These are phyloP conservation scores for Ottelia alismoides DNA, from an alignment of 106 monocot species.

Conservation along the genomic window DNA sequence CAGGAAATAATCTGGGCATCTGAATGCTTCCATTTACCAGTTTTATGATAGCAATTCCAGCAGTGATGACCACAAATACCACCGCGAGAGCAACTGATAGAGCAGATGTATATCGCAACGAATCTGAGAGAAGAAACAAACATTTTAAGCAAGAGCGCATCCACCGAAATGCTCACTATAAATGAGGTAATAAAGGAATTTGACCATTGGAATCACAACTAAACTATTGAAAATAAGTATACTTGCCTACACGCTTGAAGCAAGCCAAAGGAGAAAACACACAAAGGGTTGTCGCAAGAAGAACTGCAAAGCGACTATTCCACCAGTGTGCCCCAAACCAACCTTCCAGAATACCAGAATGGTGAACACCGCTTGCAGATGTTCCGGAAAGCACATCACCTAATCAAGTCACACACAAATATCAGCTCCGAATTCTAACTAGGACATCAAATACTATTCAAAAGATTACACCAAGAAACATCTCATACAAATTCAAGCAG, in stretches of 20 bases:
- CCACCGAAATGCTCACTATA: too few species aligned
- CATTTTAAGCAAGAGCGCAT: too few species aligned
- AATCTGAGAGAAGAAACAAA: conserved; percentile 32
- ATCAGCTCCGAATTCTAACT: background rate
- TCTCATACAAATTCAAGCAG: background rate
- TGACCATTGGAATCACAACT: too few species aligned
- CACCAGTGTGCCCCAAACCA: conserved; percentile 97
- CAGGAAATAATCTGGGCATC: conserved; percentile 55
- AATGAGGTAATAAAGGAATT: too few species aligned
- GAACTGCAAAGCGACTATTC: conserved; percentile 59
- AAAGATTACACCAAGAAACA: background rate
- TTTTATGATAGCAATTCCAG: conserved; percentile 53
- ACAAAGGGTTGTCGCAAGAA: conserved; percentile 39
- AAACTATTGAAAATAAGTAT: too few species aligned
- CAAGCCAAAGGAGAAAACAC: conserved; percentile 51
- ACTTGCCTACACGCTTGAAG: conserved; percentile 60
- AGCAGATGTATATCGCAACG: conserved; percentile 60
- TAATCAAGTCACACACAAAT: background rate
- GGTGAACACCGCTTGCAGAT: conserved; percentile 53
- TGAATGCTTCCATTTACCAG: conserved; percentile 33
- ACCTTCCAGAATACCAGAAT: conserved; percentile 76
- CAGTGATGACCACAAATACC: conserved; percentile 56
- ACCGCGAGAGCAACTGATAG: conserved; percentile 63
- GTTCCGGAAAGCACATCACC: conserved; percentile 95
- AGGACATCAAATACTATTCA: background rate